A percentile compares a stretch with the other conserved stretches of the same genome.
Evolutionary conservation across 1,284 basidiomycete species (phyloP).

Genomic region (Fomitopsis betulina): DNA sequence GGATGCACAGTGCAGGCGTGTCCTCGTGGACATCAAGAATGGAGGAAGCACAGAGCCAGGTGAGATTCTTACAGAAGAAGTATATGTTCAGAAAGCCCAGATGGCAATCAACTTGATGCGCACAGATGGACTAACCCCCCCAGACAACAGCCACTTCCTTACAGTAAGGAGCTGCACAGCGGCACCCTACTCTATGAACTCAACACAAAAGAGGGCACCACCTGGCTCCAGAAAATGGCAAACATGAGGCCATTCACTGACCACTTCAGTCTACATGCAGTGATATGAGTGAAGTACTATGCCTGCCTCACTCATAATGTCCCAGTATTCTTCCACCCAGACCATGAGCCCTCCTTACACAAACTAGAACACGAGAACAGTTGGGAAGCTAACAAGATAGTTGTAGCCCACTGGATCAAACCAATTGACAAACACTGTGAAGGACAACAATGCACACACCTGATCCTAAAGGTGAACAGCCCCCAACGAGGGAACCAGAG

Average conservation of each 20-base stretch:
- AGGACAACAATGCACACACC: background rate
- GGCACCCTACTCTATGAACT: background rate
- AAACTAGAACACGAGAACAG: background rate
- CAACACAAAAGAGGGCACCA: background rate
- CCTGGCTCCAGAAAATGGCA: background rate
- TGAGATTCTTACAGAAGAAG: background rate
- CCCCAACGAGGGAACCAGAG: background rate
- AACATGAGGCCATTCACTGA: background rate
- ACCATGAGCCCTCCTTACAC: background rate
- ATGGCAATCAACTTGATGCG: background rate
- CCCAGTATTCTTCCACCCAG: background rate
- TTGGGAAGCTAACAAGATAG: background rate
- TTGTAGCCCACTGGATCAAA: background rate
- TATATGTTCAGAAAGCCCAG: background rate
- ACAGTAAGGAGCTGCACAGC: background rate
- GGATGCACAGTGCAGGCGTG: background rate
- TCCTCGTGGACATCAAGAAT: background rate
- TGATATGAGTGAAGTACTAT: background rate
- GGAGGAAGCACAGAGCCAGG: background rate
- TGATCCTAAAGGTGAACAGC: background rate
- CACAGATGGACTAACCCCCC: background rate
- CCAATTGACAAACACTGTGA: background rate
- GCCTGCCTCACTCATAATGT: background rate
- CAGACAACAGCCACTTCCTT: background rate
- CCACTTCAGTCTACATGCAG: background rate